phyloP scores from a whole-genome alignment of 139 green algal species.

The Chlamydomonas asymmetrica region DNA sequence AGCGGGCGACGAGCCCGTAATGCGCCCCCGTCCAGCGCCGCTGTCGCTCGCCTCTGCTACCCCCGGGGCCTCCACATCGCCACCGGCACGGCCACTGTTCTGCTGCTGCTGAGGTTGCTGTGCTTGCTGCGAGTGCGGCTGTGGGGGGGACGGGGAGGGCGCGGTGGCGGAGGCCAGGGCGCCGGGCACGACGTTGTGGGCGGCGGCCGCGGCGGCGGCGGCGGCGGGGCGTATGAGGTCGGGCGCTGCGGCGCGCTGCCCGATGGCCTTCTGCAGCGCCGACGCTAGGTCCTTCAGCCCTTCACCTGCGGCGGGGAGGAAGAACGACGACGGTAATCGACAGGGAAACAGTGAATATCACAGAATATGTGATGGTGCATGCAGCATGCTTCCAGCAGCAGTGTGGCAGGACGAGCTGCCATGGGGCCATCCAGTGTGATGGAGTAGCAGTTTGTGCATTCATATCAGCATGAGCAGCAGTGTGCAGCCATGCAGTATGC shows the following conservation, averaged over 20 bases:
- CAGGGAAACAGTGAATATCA: too few relatives aligned
- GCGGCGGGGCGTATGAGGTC: neutral
- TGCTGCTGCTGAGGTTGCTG: neutral
- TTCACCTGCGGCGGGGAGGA: conserved; percentile 33
- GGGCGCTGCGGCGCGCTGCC: neutral
- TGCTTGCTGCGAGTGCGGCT: neutral
- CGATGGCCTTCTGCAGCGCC: conserved; percentile 21
- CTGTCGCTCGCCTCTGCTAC: neutral
- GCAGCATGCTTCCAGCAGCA: neutral
- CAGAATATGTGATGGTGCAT: too few relatives aligned
- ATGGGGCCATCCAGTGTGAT: too few relatives aligned
- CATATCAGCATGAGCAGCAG: too few relatives aligned
- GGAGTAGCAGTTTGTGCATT: too few relatives aligned
- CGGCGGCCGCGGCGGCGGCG: neutral
- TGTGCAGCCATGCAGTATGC: too few relatives aligned
- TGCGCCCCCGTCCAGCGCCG: neutral
- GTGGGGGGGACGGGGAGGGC: neutral
- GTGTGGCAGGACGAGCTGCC: too few relatives aligned
- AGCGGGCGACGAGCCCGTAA: neutral
- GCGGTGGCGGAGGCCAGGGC: neutral
- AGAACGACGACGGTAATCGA: too few relatives aligned
- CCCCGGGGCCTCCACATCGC: neutral
- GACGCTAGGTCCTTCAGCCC: conserved; percentile 39
- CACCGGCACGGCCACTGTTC: neutral
- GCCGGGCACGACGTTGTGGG: neutral